Evolutionary conservation across 78 protist genomes (phyloP).

Genomic region (slime mould (Dictyostelium discoideum)): dicty_2.7 NC_007089.4:454001-454500

Average conservation of each 20-base stretch:
- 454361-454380: constrained; percentile 12
- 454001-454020: no score
- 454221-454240: not conserved
- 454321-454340: not conserved
- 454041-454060: not conserved
- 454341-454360: constrained; percentile 6
- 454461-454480: not conserved
- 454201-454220: not conserved
- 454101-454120: not conserved
- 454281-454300: not conserved
- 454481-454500: not conserved
- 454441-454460: not conserved
- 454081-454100: not conserved
- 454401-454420: not conserved
- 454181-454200: not conserved
- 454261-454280: not conserved
- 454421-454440: not conserved
- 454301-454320: not conserved
- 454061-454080: not conserved
- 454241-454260: not conserved
- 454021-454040: no score
- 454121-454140: no score
- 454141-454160: no score
- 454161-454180: not conserved
- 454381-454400: not conserved